phyloP scores from a whole-genome alignment of 2,329 filamentous ascomycete species.

The Aspergillus novofumigatus region DNA sequence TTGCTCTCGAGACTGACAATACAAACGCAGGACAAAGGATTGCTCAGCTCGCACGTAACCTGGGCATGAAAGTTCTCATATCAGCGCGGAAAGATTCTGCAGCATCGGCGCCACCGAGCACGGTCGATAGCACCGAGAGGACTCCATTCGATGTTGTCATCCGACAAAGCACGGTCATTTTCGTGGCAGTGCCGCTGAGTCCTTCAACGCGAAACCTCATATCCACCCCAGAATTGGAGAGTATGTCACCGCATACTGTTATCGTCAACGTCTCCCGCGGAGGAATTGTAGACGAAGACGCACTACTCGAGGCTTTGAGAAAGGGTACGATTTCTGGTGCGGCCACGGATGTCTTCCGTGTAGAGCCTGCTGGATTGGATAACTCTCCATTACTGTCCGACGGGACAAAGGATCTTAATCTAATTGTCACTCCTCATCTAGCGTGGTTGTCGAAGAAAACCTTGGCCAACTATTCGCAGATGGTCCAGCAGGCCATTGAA shows the following conservation, averaged over 20 bases:
- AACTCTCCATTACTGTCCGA: slow-evolving; percentile 42
- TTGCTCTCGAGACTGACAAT: slow-evolving; percentile 4
- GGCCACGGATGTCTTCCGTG: slow-evolving; percentile 49
- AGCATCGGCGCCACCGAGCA: slow-evolving; percentile 2
- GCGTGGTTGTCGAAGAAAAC: slow-evolving; percentile 52
- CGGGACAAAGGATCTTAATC: slow-evolving; percentile 45
- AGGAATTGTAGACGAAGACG: slow-evolving; percentile 49
- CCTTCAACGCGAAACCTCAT: slow-evolving; percentile 33
- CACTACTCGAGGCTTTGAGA: slow-evolving; percentile 44
- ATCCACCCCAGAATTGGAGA: slow-evolving; percentile 37
- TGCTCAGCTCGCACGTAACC: slow-evolving; percentile 39
- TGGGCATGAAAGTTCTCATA: slow-evolving; percentile 49
- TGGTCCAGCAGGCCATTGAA: slow-evolving; percentile 47
- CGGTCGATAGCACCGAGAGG: slow-evolving; percentile 8
- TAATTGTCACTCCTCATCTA: slow-evolving; percentile 51
- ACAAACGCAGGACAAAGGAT: slow-evolving; percentile 35
- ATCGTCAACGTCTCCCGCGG: slow-evolving; percentile 50
- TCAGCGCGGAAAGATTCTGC: slow-evolving; percentile 43
- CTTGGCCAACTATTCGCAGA: slow-evolving; percentile 42
- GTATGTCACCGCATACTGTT: slow-evolving; percentile 44
- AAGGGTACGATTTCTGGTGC: slow-evolving; percentile 46
- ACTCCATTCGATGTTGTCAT: slow-evolving; percentile 29
- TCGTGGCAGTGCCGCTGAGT: slow-evolving; percentile 28
- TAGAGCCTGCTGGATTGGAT: slow-evolving; percentile 45
- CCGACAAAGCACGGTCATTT: slow-evolving; percentile 26